These are phyloP conservation scores for Chaetomiaceae sp. DNA, from an alignment of 2,329 filamentous ascomycete genomes.

Conservation along the genomic window DNA sequence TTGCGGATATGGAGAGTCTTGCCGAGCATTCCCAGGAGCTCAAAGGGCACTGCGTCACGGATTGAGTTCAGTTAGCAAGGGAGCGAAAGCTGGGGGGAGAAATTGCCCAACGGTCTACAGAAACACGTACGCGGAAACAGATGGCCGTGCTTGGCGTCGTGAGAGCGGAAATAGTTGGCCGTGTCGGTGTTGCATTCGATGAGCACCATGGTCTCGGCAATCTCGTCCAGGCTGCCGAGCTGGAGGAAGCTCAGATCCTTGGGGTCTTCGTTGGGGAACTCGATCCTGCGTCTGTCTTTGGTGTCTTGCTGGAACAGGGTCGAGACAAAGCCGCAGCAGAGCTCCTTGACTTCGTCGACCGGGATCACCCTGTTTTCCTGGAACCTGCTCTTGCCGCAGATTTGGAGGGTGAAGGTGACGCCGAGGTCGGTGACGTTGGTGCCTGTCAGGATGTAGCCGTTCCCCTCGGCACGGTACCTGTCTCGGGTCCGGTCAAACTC, in stretches of 20 bases:
- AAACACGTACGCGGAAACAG: slow-evolving; percentile 46
- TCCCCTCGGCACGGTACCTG: slow-evolving; percentile 51
- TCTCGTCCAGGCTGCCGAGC: slow-evolving; percentile 45
- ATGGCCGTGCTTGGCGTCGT: slow-evolving; percentile 40
- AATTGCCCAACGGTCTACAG: too few species aligned
- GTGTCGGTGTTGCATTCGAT: slow-evolving; percentile 52
- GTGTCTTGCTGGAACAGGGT: slow-evolving; percentile 44
- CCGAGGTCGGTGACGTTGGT: slow-evolving; percentile 45
- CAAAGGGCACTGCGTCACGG: slow-evolving; percentile 45
- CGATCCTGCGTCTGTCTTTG: slow-evolving; percentile 37
- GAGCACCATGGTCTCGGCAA: slow-evolving; percentile 47
- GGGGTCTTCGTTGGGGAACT: slow-evolving; percentile 37
- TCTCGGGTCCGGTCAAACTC: slow-evolving; percentile 49
- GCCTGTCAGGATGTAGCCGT: slow-evolving; percentile 48
- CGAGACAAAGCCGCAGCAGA: slow-evolving; percentile 52
- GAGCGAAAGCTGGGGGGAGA: too few species aligned
- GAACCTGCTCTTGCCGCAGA: slow-evolving; percentile 46
- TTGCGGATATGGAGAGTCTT: slow-evolving; percentile 45
- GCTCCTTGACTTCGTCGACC: slow-evolving; percentile 47
- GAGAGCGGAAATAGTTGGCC: slow-evolving; percentile 39
- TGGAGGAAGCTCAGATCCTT: slow-evolving; percentile 41
- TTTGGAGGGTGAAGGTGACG: slow-evolving; percentile 50
- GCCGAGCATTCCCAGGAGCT: slow-evolving; percentile 54
- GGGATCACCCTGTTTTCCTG: slow-evolving; percentile 49
- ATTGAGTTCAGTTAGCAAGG: slow-evolving; percentile 7